Evolutionary conservation across 257 asterid genomes (phyloP), one percentile per base, ranked within the genome.

Genomic region (Rehmannia glutinosa): DNA sequence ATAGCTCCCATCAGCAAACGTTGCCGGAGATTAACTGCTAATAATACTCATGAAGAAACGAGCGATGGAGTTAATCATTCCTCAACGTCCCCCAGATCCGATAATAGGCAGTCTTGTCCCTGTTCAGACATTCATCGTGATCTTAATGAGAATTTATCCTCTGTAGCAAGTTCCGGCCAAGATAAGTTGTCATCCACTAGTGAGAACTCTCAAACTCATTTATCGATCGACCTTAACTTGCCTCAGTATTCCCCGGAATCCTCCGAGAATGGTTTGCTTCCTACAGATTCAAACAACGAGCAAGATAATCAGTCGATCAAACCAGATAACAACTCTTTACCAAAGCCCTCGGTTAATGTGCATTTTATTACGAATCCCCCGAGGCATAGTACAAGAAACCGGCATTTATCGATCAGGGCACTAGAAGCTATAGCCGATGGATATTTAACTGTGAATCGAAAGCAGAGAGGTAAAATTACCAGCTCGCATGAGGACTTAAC

Each of bases 341-440:
- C 30, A 2, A 66, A 52, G 10, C 25, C 83, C 65, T 69, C 73
- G 80, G 1, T 11, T 23, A 43, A 56, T 15, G 58, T 51, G 76
- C 68, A 58, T 42, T 72, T 75, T 47, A 60, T 49, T 62, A 8
- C 8, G 58, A 70, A 71, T 60, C 61, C 74, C 7, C 54, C 76
- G 32, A 80, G 87, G 64, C 88, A 79, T 0, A 62, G 87, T 72
- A 82, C 78, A 0, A 84, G 91, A 62, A 73, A 62, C 70, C 58
- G 88, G 19, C 81, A 84, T 23, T 86, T 78, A 50, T 82, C 88
- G 12, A 62, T 79, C 2, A 75, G 67, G 68, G 87, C 79, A 10
- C 76, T 84, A 19, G 85, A 84, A 75, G 88, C 88, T 55, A 50
- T 78, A 51, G 87, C 83, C 3, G 51, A 73, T 64, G 91, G 91